Percentiles rank a stretch among this genome's conserved stretches.
Conservation (phyloP, 2,329 filamentous ascomycete genomes). For the Bertia moriformis region DNA sequence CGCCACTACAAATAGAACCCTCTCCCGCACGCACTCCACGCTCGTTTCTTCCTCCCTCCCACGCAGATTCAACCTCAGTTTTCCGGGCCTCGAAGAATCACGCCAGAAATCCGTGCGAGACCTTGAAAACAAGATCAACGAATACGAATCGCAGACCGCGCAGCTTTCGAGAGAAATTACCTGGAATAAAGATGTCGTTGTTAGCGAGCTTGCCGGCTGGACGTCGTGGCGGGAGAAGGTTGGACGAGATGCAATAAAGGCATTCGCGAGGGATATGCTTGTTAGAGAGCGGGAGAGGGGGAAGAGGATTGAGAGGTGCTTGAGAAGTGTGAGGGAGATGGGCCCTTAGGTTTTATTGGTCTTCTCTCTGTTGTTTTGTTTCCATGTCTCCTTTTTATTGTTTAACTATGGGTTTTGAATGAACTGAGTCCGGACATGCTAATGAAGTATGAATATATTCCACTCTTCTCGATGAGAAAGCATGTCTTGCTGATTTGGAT, state of each 20-base stretch:
- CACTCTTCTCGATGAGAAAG: neutral
- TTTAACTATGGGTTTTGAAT: neutral
- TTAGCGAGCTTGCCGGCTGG: conserved; percentile 1
- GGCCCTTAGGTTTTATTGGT: neutral
- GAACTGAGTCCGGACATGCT: no score
- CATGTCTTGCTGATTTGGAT: neutral
- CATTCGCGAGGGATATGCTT: neutral
- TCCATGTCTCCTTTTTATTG: neutral
- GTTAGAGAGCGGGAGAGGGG: neutral
- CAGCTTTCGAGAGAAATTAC: neutral
- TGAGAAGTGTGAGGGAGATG: neutral
- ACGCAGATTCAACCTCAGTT: neutral
- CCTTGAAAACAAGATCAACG: neutral
- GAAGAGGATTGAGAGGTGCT: neutral
- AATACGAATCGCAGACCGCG: neutral
- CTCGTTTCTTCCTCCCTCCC: neutral
- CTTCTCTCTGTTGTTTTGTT: neutral
- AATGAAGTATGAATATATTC: neutral
- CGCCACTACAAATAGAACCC: neutral
- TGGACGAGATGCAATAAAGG: neutral
- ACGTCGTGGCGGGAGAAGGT: neutral
- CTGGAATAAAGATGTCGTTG: conserved; percentile 1
- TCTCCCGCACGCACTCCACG: neutral
- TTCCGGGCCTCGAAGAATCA: conserved; percentile 1
- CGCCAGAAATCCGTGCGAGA: neutral